These are phyloP conservation scores for Otatea glauca DNA, from an alignment of 176 grass and related monocot species.

Conservation along the genomic window DNA sequence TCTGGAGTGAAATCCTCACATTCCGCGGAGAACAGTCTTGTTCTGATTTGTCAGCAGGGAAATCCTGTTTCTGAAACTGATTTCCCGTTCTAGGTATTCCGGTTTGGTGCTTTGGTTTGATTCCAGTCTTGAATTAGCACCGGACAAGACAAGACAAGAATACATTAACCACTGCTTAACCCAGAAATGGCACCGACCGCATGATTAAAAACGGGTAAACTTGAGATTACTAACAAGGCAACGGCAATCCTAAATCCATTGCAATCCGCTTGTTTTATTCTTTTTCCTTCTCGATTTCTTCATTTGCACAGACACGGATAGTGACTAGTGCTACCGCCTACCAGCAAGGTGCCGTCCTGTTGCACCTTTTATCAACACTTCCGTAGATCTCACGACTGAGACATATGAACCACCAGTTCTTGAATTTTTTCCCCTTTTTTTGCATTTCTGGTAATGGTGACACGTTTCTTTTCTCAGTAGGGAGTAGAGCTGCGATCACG, in stretches of 20 bases:
- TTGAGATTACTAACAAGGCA: background rate
- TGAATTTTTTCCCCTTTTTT: background rate
- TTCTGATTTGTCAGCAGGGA: background rate
- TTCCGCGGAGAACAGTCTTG: background rate
- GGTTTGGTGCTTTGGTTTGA: background rate
- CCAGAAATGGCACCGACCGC: background rate
- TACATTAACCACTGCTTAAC: background rate
- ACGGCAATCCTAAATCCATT: background rate
- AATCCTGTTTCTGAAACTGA: conserved; percentile 12
- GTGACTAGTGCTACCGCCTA: conserved; percentile 26
- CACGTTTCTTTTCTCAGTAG: background rate
- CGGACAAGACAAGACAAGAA: conserved; percentile 7
- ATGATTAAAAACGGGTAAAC: background rate
- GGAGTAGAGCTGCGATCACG: background rate
- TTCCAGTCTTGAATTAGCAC: background rate
- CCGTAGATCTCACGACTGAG: conserved; percentile 48
- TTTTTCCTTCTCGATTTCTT: background rate
- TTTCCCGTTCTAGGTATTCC: background rate
- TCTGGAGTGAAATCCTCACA: background rate
- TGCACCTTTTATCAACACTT: conserved; percentile 1
- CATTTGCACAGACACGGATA: conserved; percentile 12
- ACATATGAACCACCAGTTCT: conserved; percentile 19
- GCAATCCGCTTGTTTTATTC: background rate
- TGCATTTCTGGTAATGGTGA: conserved; percentile 17
- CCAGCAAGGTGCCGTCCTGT: conserved; percentile 30